Conservation (phyloP, 441 rosid genomes). For the Raphanus hybrid region DNA sequence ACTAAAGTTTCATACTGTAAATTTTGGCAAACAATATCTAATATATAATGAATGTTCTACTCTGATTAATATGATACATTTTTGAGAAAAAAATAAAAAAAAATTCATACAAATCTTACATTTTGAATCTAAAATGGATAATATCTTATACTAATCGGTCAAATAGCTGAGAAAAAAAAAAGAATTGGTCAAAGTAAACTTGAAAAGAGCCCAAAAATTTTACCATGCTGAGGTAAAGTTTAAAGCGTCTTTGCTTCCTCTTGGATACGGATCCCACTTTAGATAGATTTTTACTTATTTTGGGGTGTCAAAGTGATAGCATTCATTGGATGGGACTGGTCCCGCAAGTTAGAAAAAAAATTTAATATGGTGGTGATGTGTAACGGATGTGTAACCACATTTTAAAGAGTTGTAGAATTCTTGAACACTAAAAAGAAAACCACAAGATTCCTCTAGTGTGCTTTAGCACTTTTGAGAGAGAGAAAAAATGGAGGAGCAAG, state of each 20-base stretch:
- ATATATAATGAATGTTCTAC: too few relatives aligned
- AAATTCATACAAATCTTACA: not conserved
- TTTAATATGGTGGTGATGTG: not conserved
- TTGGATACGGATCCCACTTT: not conserved
- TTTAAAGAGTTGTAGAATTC: not conserved
- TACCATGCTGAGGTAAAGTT: not conserved
- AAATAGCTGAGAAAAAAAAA: not conserved
- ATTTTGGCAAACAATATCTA: not conserved
- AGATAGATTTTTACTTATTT: not conserved
- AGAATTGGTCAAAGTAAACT: not conserved
- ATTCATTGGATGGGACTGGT: not conserved
- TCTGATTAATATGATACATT: not conserved
- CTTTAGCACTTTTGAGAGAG: not conserved
- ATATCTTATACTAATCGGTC: not conserved
- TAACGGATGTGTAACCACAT: conserved; percentile 1
- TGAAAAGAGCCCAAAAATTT: not conserved
- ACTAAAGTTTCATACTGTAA: not conserved
- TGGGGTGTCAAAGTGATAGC: not conserved
- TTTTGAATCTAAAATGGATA: not conserved
- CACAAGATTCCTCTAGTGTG: not conserved
- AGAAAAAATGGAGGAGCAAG: conserved; percentile 25
- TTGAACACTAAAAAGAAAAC: conserved; percentile 8
- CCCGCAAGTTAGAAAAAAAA: not conserved
- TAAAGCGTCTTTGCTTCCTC: conserved; percentile 22
- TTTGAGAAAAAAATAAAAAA: not conserved